Conservation (phyloP, 768 basidiomycete genomes). For the Mrakia frigida region DNA sequence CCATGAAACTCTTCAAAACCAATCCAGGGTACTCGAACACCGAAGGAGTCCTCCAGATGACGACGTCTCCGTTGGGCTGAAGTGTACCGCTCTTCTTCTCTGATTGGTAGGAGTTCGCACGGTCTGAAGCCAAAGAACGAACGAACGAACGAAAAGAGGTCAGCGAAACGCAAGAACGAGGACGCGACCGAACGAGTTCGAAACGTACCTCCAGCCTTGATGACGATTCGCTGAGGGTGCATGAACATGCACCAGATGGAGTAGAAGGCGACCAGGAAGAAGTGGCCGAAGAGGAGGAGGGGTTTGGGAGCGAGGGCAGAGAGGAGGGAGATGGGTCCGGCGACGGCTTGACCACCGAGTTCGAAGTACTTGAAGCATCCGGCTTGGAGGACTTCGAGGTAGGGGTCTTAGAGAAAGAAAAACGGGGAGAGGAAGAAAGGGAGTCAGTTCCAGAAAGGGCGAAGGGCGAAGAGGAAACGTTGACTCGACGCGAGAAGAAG, state of each 20-base stretch:
- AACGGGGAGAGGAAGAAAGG: background rate
- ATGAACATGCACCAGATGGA: conserved; percentile 84
- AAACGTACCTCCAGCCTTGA: conserved; percentile 5
- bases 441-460: too few relatives aligned
- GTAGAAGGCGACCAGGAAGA: conserved; percentile 93
- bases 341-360: conserved; percentile 78
- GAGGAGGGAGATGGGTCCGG: conserved; percentile 82
- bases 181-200: conserved; percentile 19
- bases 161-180: too few relatives aligned
- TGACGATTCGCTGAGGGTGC: conserved; percentile 47
- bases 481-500: too few relatives aligned
- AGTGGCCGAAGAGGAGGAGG: conserved; percentile 73
- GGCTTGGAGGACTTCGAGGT: conserved; percentile 47
- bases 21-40: conserved; percentile 66
- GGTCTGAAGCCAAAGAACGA: background rate
- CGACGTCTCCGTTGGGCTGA: conserved; percentile 15
- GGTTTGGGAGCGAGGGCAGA: conserved; percentile 80
- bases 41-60: conserved; percentile 44
- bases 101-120: conserved; percentile 1
- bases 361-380: conserved; percentile 99
- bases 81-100: conserved; percentile 22
- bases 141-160: background rate
- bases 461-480: background rate
- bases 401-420: conserved; percentile 41
- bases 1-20: conserved; percentile 56